phyloP scores from a whole-genome alignment of 177 flowering plant genomes.

The Vitis hybrid region DNA sequence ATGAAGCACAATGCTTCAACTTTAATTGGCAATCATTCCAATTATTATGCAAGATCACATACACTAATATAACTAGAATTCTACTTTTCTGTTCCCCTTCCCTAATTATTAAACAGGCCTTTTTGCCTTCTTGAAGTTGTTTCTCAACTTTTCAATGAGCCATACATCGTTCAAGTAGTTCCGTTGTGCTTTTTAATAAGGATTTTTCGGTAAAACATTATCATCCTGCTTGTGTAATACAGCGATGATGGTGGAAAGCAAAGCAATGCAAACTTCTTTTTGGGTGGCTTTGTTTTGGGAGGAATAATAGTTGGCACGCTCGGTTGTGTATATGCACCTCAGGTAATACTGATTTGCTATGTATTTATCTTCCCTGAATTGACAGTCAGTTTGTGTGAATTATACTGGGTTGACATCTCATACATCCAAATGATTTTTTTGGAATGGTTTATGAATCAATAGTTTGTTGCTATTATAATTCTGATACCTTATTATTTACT shows the following conservation, averaged over 20 bases:
- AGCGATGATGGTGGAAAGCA: constrained; percentile 62
- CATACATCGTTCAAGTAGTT: too few relatives aligned
- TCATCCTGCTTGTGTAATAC: constrained; percentile 6
- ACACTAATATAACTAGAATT: background rate
- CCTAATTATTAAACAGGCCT: background rate
- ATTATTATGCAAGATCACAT: too few relatives aligned
- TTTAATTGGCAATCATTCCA: too few relatives aligned
- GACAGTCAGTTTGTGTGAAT: too few relatives aligned
- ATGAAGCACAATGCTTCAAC: too few relatives aligned
- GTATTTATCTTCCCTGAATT: too few relatives aligned
- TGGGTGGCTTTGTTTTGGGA: constrained; percentile 94
- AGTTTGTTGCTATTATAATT: background rate
- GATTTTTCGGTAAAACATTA: background rate
- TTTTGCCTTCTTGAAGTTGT: too few relatives aligned
- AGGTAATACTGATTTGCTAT: constrained; percentile 38
- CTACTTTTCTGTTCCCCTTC: background rate
- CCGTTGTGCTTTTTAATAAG: too few relatives aligned
- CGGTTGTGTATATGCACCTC: constrained; percentile 91
- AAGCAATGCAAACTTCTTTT: constrained; percentile 61
- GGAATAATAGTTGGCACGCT: constrained; percentile 88
- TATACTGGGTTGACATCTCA: too few relatives aligned
- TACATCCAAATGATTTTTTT: background rate
- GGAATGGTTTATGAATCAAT: background rate
- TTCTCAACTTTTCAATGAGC: too few relatives aligned
- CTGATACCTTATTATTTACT: background rate